Conservation (phyloP, 306 rosid genomes). For the Luffa aegyptiaca region DNA sequence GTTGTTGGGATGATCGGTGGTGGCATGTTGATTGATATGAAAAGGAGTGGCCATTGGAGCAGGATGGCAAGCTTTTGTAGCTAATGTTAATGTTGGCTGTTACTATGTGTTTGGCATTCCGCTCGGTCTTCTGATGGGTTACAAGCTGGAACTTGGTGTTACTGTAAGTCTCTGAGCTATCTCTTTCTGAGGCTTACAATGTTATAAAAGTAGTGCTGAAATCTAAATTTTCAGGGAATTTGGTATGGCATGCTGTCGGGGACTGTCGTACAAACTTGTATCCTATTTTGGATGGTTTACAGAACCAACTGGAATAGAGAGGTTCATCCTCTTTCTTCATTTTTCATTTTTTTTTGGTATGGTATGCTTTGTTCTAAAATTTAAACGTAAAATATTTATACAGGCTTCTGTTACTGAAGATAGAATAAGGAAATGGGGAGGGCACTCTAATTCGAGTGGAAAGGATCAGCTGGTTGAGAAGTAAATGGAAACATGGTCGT, state of each 20-base stretch:
- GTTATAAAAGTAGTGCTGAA: no score
- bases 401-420: constrained; percentile 37
- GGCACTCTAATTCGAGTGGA: neutral
- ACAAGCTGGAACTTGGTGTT: constrained; percentile 39
- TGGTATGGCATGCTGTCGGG: constrained; percentile 66
- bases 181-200: neutral
- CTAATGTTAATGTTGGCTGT: constrained; percentile 55
- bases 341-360: neutral
- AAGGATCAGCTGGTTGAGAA: neutral
- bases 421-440: constrained; percentile 41
- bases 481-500: neutral
- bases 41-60: constrained; percentile 80
- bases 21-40: no score
- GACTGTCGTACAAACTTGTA: constrained; percentile 44
- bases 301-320: constrained; percentile 65
- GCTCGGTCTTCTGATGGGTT: constrained; percentile 52
- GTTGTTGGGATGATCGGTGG: no score
- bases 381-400: neutral
- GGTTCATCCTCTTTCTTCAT: constrained; percentile 18
- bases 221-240: constrained; percentile 38
- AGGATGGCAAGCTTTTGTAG: constrained; percentile 66
- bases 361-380: neutral
- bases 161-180: constrained; percentile 13
- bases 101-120: constrained; percentile 67
- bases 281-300: constrained; percentile 36